Conservation (phyloP, 345 rosid species). For the Cardiospermum halicacabum region DNA sequence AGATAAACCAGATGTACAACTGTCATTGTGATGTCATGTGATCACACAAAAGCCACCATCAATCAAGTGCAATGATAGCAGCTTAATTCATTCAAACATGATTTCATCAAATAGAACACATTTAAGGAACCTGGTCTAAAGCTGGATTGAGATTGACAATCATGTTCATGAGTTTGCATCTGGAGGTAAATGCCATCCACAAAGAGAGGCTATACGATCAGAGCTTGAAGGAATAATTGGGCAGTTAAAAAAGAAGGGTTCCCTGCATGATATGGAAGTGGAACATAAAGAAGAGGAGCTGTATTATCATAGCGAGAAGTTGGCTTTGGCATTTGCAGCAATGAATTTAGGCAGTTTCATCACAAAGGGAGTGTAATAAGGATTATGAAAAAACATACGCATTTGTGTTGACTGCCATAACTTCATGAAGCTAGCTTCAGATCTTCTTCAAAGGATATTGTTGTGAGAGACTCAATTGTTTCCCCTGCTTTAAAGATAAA, state of each 20-base stretch:
- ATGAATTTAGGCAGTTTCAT: conserved; percentile 35
- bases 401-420: conserved; percentile 85
- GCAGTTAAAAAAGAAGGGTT: conserved; percentile 62
- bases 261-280: conserved; percentile 61
- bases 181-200: conserved; percentile 59
- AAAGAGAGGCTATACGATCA: conserved; percentile 46
- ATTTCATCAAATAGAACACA: too few species aligned
- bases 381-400: conserved; percentile 72
- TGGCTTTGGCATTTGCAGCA: conserved; percentile 61
- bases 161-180: conserved; percentile 69
- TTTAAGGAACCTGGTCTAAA: conserved; percentile 88
- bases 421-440: conserved; percentile 81
- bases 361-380: conserved; percentile 29
- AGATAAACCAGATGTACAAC: too few species aligned
- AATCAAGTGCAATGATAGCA: too few species aligned
- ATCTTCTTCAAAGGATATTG: conserved; percentile 59
- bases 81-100: too few species aligned
- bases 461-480: conserved; percentile 76
- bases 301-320: conserved; percentile 71
- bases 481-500: conserved; percentile 65
- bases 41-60: too few species aligned
- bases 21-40: too few species aligned
- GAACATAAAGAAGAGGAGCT: conserved; percentile 77
- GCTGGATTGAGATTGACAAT: conserved; percentile 77
- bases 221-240: conserved; percentile 47